Percentiles rank a stretch among this genome's conserved stretches.
Evolutionary conservation across 176 grass and related monocot species (phyloP).

Genomic region (Lolium rigidum): DNA sequence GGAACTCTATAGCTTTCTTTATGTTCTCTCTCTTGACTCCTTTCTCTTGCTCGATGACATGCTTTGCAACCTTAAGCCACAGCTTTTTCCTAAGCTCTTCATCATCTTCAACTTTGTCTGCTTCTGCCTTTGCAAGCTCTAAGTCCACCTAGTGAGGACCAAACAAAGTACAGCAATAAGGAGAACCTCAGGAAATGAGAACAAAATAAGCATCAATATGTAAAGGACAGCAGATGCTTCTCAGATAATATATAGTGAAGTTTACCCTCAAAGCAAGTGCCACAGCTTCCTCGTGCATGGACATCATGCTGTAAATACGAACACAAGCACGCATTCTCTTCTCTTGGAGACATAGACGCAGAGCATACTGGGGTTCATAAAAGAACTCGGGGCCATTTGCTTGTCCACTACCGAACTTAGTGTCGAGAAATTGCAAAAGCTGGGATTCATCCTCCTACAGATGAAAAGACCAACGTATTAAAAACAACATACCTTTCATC

Average conservation of each 20-base stretch:
- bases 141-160: constrained; percentile 68
- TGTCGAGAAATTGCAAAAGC: constrained; percentile 87
- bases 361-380: constrained; percentile 98
- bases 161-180: constrained; percentile 29
- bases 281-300: constrained; percentile 99
- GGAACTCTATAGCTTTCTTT: constrained; percentile 95
- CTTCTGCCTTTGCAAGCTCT: constrained; percentile 97
- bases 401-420: constrained; percentile 78
- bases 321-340: constrained; percentile 95
- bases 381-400: constrained; percentile 78
- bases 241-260: constrained; percentile 30
- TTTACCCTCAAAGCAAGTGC: constrained; percentile 91
- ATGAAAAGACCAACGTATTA: constrained; percentile 28
- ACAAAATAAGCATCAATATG: constrained; percentile 29
- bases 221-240: constrained; percentile 22
- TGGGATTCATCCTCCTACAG: constrained; percentile 91
- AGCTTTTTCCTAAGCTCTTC: constrained; percentile 96
- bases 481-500: not conserved
- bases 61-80: constrained; percentile 98
- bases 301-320: constrained; percentile 99
- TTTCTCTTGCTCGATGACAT: constrained; percentile 99
- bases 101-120: constrained; percentile 98
- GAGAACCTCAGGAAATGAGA: constrained; percentile 34
- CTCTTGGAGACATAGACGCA: constrained; percentile 93
- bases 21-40: constrained; percentile 97